Percentiles rank a stretch among this genome's conserved stretches.
These are phyloP conservation scores for Pseudogymnoascus pannorum DNA, from an alignment of 2,329 filamentous ascomycete genomes.

Conservation along the genomic window DNA sequence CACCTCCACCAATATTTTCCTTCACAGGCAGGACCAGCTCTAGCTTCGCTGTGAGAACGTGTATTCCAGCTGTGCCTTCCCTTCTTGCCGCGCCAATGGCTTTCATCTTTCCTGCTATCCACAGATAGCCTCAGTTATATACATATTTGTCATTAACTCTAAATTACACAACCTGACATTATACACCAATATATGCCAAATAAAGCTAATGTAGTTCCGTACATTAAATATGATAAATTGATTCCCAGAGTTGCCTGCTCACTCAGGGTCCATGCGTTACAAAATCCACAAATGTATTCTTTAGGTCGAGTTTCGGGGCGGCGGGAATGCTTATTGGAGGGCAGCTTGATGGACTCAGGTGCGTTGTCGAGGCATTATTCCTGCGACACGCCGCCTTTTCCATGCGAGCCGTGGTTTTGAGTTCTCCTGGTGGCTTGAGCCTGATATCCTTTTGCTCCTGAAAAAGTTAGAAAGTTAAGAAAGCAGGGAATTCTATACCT, in stretches of 20 bases:
- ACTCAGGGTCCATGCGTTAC: no score
- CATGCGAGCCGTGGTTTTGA: neutral
- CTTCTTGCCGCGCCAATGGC: slow-evolving; percentile 6
- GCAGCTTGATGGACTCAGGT: neutral
- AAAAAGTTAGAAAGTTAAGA: neutral
- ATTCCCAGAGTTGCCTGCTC: no score
- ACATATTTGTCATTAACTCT: neutral
- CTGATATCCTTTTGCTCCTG: neutral
- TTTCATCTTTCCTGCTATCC: slow-evolving; percentile 8
- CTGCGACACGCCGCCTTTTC: neutral
- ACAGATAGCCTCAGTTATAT: neutral
- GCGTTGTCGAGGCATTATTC: neutral
- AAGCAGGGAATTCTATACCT: neutral
- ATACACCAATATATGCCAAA: neutral
- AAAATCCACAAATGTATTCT: neutral
- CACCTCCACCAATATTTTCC: neutral
- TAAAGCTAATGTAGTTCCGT: neutral
- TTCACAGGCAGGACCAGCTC: neutral
- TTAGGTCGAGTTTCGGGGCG: neutral
- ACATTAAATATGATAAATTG: no score
- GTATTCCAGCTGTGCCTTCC: slow-evolving; percentile 1
- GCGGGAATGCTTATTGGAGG: neutral
- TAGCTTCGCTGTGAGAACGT: slow-evolving; percentile 3
- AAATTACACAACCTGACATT: neutral
- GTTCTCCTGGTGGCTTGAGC: neutral